phyloP scores from a whole-genome alignment of 1,284 basidiomycete species.

The Inonotus hispidus region DNA sequence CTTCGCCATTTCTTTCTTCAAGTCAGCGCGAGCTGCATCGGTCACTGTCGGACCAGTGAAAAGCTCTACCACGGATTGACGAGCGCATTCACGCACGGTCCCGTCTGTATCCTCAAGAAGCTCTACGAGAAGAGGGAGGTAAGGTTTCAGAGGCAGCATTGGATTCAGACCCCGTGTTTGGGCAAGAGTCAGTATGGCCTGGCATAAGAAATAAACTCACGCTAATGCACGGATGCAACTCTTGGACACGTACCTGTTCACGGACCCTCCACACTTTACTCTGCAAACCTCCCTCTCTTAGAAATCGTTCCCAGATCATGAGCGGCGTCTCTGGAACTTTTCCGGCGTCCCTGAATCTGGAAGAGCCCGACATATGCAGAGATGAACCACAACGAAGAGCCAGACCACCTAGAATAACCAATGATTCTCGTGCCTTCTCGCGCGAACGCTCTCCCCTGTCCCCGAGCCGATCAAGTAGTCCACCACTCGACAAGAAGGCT shows the following conservation, averaged over 20 bases:
- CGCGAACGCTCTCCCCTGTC: slow-evolving; percentile 71
- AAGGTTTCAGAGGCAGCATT: slow-evolving; percentile 79
- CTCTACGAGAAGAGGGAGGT: slow-evolving; percentile 76
- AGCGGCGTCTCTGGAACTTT: slow-evolving; percentile 76
- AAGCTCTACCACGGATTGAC: slow-evolving; percentile 75
- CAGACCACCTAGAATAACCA: slow-evolving; percentile 66
- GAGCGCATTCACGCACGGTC: slow-evolving; percentile 82
- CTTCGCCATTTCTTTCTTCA: slow-evolving; percentile 88
- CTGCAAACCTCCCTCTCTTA: slow-evolving; percentile 67
- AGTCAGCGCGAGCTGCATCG: slow-evolving; percentile 82
- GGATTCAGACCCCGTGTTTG: slow-evolving; percentile 61
- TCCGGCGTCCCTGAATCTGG: slow-evolving; percentile 45
- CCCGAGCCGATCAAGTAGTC: slow-evolving; percentile 77
- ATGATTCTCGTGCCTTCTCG: slow-evolving; percentile 67
- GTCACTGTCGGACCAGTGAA: slow-evolving; percentile 79
- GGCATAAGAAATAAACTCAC: background rate
- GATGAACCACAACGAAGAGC: slow-evolving; percentile 55
- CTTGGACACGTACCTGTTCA: slow-evolving; percentile 58
- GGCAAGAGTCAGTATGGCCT: slow-evolving; percentile 65
- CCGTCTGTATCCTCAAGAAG: slow-evolving; percentile 88
- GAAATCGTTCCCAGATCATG: slow-evolving; percentile 68
- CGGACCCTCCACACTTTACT: slow-evolving; percentile 81
- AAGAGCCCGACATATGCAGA: slow-evolving; percentile 30
- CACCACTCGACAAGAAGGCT: slow-evolving; percentile 67
- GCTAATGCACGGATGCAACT: background rate